phyloP scores from a whole-genome alignment of 768 basidiomycete species.

The Termitomyces sp. region DNA sequence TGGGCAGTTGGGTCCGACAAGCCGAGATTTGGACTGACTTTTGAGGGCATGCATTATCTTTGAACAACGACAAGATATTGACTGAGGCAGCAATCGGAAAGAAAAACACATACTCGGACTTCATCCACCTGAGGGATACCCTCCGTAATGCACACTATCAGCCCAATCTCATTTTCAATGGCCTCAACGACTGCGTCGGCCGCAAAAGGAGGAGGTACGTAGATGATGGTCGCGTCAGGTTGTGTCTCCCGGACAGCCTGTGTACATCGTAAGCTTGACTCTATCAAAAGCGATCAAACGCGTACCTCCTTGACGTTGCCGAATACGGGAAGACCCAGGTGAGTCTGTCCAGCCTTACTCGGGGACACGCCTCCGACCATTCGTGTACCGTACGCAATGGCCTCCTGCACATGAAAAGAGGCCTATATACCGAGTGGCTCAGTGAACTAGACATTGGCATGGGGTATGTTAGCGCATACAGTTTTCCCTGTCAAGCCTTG shows the following conservation, averaged over 20 bases:
- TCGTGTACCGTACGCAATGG: conserved; percentile 90
- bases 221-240: conserved; percentile 94
- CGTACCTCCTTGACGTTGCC: conserved; percentile 86
- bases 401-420: conserved; percentile 94
- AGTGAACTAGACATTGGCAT: neutral
- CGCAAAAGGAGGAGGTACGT: conserved; percentile 94
- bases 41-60: conserved; percentile 93
- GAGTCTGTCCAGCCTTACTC: conserved; percentile 93
- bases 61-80: neutral
- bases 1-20: conserved; percentile 98
- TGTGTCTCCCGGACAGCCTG: conserved; percentile 83
- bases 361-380: conserved; percentile 98
- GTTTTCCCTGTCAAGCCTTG: conserved; percentile 97
- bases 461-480: conserved; percentile 36
- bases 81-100: conserved; percentile 1
- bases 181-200: conserved; percentile 98
- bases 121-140: conserved; percentile 98
- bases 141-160: conserved; percentile 98
- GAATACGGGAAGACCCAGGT: conserved; percentile 93
- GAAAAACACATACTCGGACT: conserved; percentile 60
- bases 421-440: conserved; percentile 46
- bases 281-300: neutral
- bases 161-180: conserved; percentile 94
- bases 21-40: conserved; percentile 88
- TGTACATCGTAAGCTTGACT: neutral